A percentile compares a stretch with the other conserved stretches of the same genome.
Evolutionary conservation across 2,329 filamentous ascomycete species (phyloP).

Genomic region (Lojkania enalia): DNA sequence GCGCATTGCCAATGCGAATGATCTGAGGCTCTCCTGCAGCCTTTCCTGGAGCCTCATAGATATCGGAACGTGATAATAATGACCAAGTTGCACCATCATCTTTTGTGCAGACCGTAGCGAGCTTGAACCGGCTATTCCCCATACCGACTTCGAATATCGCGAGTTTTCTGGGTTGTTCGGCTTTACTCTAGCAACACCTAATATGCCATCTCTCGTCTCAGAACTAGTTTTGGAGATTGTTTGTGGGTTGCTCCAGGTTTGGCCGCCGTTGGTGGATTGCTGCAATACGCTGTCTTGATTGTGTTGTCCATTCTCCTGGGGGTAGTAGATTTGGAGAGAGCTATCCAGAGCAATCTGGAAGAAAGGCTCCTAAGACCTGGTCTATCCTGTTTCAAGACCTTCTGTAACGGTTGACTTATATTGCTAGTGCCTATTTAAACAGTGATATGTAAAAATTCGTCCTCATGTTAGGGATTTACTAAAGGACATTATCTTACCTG

Average conservation of each 20-base stretch:
- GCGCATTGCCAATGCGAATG: constrained; percentile 47
- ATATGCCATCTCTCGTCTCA: constrained; percentile 51
- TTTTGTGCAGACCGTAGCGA: constrained; percentile 44
- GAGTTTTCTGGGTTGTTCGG: constrained; percentile 36
- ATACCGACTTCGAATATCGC: constrained; percentile 50
- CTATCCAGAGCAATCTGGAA: constrained; percentile 46
- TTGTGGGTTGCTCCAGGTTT: constrained; percentile 41
- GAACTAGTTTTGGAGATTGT: constrained; percentile 43
- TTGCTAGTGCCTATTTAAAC: too few relatives aligned
- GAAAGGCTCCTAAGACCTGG: constrained; percentile 56
- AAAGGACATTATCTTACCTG: too few relatives aligned
- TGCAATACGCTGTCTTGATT: constrained; percentile 52
- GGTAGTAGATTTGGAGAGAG: constrained; percentile 51
- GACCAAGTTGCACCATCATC: constrained; percentile 51
- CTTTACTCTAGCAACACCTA: constrained; percentile 45
- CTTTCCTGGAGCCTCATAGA: constrained; percentile 45
- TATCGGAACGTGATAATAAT: constrained; percentile 28
- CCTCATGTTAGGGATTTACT: too few relatives aligned
- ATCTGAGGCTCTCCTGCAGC: constrained; percentile 50
- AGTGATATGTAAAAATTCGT: too few relatives aligned
- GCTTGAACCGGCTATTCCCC: constrained; percentile 35
- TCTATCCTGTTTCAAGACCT: constrained; percentile 38
- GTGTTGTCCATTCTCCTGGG: constrained; percentile 42
- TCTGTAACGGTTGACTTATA: too few relatives aligned
- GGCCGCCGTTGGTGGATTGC: constrained; percentile 46